Evolutionary conservation across 2,329 filamentous ascomycete genomes (phyloP), one percentile per base, ranked within the genome.

Genomic region (Boeremia lycopersici): DNA sequence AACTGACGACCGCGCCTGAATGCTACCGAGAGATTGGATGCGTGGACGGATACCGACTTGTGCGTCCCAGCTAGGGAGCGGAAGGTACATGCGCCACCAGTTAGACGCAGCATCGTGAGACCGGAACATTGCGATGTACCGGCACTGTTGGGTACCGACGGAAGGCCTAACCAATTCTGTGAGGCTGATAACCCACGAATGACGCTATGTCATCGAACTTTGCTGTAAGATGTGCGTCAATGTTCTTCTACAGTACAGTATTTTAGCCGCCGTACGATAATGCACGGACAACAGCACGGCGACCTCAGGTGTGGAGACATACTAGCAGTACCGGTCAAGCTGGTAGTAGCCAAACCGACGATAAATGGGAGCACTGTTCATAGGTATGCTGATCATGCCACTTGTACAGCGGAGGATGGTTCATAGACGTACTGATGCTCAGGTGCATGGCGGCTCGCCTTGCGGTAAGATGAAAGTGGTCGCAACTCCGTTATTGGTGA

Each of bases 11-110:
- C 57, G 40, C 58, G 41, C 52, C 55, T 57, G 57, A 56, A 55
- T 55, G 51, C 29, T 63, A 59, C 63, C 61, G 58, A 60, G 51
- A 53, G 36, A 25, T 29, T 47, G 52, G 52, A 17, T 45, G 30
- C 13, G 23, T 34, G 46, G 51, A 48, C 51, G 62, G 61, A 54
- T 56, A 46, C 44, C 56, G 57, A 50, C 38, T 53, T 64, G 53
- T 62, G 53, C 46, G 19, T 59, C 61, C 56, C 51, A 50, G 33
- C 36, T 40, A 48, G 45, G 35, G 38, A 45, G 44, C 45, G 38
- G 45, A 44, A 25, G 34, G 23, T 40, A 45, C 40, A 49, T 28
- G 15, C 57, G 60, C 57, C 56, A 41, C 51, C 42, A 34, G 23
- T 25, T 45, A 51, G 49, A 55, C 61, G 52, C 60, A 61, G 56